A percentile compares a stretch with the other conserved stretches of the same genome.
These are phyloP conservation scores for Nicotiana attenuata DNA, from an alignment of 257 asterid genomes.

Conservation along the genomic window DNA sequence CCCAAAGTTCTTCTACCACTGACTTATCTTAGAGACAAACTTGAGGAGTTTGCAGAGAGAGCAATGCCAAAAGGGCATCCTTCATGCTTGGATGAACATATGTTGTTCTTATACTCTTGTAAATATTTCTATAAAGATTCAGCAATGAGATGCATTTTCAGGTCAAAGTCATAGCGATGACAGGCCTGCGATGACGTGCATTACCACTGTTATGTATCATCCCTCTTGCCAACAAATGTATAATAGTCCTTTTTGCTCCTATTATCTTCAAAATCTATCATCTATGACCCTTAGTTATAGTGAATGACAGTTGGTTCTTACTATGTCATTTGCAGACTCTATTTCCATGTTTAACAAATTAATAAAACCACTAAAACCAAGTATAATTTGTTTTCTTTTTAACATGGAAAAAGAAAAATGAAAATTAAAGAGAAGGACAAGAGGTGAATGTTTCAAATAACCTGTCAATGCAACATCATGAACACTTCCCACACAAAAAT, in stretches of 20 bases:
- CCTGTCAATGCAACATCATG: too few species aligned
- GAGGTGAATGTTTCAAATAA: constrained; percentile 51
- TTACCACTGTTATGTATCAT: constrained; percentile 45
- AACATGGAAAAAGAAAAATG: too few species aligned
- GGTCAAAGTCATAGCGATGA: constrained; percentile 95
- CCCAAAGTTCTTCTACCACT: too few species aligned
- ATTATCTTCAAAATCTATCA: constrained; percentile 17
- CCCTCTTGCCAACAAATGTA: constrained; percentile 46
- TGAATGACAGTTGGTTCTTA: not conserved
- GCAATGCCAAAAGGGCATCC: constrained; percentile 45
- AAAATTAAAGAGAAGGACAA: constrained; percentile 36
- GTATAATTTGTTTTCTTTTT: too few species aligned
- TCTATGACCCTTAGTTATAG: not conserved
- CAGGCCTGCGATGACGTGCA: constrained; percentile 57
- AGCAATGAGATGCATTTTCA: constrained; percentile 41
- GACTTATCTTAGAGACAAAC: constrained; percentile 13
- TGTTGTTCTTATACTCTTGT: constrained; percentile 40
- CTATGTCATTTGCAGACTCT: not conserved
- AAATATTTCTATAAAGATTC: constrained; percentile 47
- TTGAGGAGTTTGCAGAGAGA: constrained; percentile 36
- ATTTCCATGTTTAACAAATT: too few species aligned
- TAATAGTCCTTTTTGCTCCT: constrained; percentile 36
- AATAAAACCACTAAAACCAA: too few species aligned
- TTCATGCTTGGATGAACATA: constrained; percentile 43
- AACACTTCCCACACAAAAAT: not conserved